Conservation (phyloP, 768 basidiomycete genomes). For the Grammothele lineata region DNA sequence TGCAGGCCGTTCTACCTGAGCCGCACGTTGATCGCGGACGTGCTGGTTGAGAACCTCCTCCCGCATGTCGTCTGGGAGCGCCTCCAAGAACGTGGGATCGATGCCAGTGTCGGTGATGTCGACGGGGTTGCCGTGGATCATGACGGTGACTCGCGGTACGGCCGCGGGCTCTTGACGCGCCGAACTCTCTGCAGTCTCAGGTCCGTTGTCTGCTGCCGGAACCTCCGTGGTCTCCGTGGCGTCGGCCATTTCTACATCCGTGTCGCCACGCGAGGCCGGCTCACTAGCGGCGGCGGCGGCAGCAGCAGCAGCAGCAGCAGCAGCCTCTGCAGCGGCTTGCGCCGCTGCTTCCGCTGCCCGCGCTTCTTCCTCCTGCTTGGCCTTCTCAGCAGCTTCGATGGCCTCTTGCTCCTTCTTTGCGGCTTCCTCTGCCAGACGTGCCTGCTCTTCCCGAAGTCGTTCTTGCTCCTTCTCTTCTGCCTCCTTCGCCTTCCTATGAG, state of each 20-base stretch:
- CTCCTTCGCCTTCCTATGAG: constrained; percentile 36
- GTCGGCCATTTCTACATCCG: constrained; percentile 11
- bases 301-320: constrained; percentile 9
- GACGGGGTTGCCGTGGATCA: constrained; percentile 87
- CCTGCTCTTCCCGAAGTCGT: constrained; percentile 40
- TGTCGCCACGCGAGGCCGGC: constrained; percentile 9
- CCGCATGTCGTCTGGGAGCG: constrained; percentile 96
- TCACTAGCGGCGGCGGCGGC: constrained; percentile 10
- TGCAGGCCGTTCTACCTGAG: constrained; percentile 65
- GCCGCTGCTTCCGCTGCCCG: constrained; percentile 17
- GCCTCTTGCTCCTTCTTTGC: constrained; percentile 36
- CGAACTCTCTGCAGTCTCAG: constrained; percentile 19
- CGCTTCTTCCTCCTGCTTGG: constrained; percentile 34
- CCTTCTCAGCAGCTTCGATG: constrained; percentile 30
- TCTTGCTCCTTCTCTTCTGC: constrained; percentile 34
- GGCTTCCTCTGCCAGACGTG: constrained; percentile 48
- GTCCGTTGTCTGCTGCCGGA: constrained; percentile 14
- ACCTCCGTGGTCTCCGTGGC: constrained; percentile 1
- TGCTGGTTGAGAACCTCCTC: constrained; percentile 98
- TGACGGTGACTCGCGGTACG: constrained; percentile 71
- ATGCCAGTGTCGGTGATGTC: constrained; percentile 99
- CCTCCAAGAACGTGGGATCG: constrained; percentile 96
- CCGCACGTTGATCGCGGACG: constrained; percentile 84
- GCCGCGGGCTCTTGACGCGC: constrained; percentile 21
- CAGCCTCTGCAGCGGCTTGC: constrained; percentile 4